Base-by-base conservation (phyloP, 208 protist genomes). In the Trypanosomatidae sp. region DNA sequence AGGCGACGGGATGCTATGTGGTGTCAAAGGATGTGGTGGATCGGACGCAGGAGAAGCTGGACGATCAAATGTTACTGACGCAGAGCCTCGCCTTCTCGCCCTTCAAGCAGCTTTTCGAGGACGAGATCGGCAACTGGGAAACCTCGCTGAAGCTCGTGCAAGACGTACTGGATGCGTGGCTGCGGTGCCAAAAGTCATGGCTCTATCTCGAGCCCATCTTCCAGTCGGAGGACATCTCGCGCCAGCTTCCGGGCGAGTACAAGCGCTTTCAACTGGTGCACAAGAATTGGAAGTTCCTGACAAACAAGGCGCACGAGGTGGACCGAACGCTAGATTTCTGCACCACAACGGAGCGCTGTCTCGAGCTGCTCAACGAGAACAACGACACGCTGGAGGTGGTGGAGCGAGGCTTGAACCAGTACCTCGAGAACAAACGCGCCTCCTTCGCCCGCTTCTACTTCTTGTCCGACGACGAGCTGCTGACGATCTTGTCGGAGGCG, bases 131-230 rank as follows among this genome's bases (percentile, higher is more conserved):
- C 5, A 74, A 82, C 22, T 99, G 97, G 97, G 98, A 99, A 71
- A 69, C 71, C 13, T 91, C 91, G 55, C 84, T 99, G 30, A 92
- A 92, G 71, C 70, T 91, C 1, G 87, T 98, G 43, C 92, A 97
- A 62, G 85, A 93, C 74, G 96, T 98, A 25, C 77, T 99, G 33
- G 97, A 99, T 66, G 95, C 97, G 77, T 99, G 97, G 97, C 80
- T 98, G 36, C 72, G 81, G 55, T 98, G 94, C 77, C 98, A 99
- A 82, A 92, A 95, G 76, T 88, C 93, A 43, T 99, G 98, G 97
- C 86, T 99, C 47, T 99, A 99, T 75, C 82, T 99, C 22, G 96
- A 99, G 76, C 98, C 98, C 70, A 99, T 99, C 77, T 99, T 99
- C 73, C 89, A 95, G 71, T 99, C 97, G 8, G 96, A 98, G 73